Conservation (phyloP, 106 monocot genomes). For the Phalaenopsis aphrodite region DNA sequence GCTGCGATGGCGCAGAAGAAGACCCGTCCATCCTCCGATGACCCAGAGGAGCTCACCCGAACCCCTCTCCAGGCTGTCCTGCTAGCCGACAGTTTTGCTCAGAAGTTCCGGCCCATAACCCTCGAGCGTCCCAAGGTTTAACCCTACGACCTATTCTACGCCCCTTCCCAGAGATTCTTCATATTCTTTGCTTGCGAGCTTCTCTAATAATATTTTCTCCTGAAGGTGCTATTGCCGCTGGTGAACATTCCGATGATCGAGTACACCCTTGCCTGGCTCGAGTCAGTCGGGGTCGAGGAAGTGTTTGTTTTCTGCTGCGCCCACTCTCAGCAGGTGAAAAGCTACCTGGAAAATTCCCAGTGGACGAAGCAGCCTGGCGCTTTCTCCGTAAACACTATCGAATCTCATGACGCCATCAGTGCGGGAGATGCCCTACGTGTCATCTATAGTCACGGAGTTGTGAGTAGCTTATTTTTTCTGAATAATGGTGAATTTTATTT, state of each 20-base stretch:
- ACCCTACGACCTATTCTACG: background rate
- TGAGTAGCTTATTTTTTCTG: slow-evolving; percentile 15
- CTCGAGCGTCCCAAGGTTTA: slow-evolving; percentile 92
- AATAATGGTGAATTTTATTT: background rate
- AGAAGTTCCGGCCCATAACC: slow-evolving; percentile 95
- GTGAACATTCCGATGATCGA: slow-evolving; percentile 92
- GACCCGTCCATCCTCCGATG: slow-evolving; percentile 37
- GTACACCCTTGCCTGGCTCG: slow-evolving; percentile 90
- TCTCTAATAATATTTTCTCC: background rate
- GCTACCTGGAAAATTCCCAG: slow-evolving; percentile 54
- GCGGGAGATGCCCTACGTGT: slow-evolving; percentile 81
- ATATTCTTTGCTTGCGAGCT: background rate
- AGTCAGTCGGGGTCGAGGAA: slow-evolving; percentile 85
- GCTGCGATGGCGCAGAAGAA: slow-evolving; percentile 46
- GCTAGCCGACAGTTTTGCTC: slow-evolving; percentile 91
- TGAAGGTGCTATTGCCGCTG: slow-evolving; percentile 73
- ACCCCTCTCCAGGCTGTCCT: slow-evolving; percentile 76
- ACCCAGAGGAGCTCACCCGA: slow-evolving; percentile 63
- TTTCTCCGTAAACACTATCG: slow-evolving; percentile 59
- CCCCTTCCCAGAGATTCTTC: background rate
- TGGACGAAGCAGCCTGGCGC: slow-evolving; percentile 44
- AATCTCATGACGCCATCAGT: slow-evolving; percentile 76
- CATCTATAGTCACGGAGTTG: slow-evolving; percentile 63
- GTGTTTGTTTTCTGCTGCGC: slow-evolving; percentile 96
- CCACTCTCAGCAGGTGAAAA: slow-evolving; percentile 81